A percentile compares a stretch with the other conserved stretches of the same genome.
Evolutionary conservation across 345 rosid genomes (phyloP).

Genomic region (rapeseed (Brassica napus)): DNA sequence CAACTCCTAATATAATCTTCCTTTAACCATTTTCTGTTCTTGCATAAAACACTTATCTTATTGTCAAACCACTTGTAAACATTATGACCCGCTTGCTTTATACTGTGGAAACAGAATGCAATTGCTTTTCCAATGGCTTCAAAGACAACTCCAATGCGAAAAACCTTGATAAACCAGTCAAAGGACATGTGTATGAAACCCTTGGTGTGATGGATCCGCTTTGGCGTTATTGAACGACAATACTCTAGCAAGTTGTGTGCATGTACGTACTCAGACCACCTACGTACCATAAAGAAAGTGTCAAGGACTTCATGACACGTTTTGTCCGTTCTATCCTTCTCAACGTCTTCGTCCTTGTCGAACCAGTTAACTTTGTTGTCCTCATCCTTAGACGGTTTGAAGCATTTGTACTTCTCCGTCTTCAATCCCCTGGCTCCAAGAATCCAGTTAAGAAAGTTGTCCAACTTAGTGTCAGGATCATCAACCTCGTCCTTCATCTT

Average conservation of each 20-base stretch:
- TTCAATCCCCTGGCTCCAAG: conserved; percentile 23
- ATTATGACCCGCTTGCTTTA: neutral
- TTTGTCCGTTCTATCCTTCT: neutral
- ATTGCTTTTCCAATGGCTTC: neutral
- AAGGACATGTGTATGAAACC: neutral
- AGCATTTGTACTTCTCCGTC: neutral
- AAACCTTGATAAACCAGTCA: neutral
- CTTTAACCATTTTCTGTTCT: neutral
- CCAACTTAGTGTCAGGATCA: neutral
- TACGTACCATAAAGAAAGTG: conserved; percentile 41
- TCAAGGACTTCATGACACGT: conserved; percentile 26
- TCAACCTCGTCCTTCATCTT: conserved; percentile 25
- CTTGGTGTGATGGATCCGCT: conserved; percentile 31
- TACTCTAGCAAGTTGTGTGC: conserved; percentile 54
- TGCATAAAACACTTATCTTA: neutral
- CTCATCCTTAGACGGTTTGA: neutral
- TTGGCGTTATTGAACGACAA: conserved; percentile 41
- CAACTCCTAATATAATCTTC: neutral
- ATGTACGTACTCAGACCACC: conserved; percentile 58
- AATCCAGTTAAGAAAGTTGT: conserved; percentile 27
- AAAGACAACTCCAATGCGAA: neutral
- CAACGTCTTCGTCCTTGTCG: neutral
- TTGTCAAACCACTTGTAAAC: neutral
- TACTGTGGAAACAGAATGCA: neutral
- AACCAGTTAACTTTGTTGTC: neutral